Evolutionary conservation across 2,329 filamentous ascomycete species (phyloP).

Genomic region (Aspergillus caelatus): DNA sequence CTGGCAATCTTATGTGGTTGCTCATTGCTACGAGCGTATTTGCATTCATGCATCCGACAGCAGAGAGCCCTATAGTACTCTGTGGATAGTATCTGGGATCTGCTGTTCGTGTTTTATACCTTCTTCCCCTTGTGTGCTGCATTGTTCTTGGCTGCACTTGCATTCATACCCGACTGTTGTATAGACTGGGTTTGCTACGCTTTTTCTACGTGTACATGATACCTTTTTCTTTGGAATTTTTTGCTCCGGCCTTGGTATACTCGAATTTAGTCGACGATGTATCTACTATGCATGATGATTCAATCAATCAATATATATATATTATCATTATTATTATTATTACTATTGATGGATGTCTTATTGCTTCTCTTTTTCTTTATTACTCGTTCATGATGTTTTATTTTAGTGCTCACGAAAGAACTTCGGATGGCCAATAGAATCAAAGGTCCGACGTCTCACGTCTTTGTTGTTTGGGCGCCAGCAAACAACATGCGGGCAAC

Average conservation of each 20-base stretch:
- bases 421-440: not conserved
- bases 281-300: conserved; percentile 11
- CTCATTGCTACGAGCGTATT: conserved; percentile 13
- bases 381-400: not conserved
- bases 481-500: not conserved
- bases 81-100: conserved; percentile 11
- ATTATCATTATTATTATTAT: not conserved
- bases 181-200: conserved; percentile 30
- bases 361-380: not conserved
- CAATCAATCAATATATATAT: not conserved
- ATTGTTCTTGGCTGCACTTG: conserved; percentile 25
- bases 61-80: conserved; percentile 16
- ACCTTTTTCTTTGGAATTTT: conserved; percentile 27
- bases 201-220: conserved; percentile 38
- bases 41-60: not conserved
- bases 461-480: not conserved
- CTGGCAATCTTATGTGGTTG: conserved; percentile 9
- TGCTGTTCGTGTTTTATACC: conserved; percentile 18
- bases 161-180: conserved; percentile 24
- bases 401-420: not conserved
- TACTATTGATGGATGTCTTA: not conserved
- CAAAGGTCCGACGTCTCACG: not conserved
- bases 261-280: conserved; percentile 13
- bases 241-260: conserved; percentile 1
- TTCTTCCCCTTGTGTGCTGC: conserved; percentile 17